Evolutionary conservation across 305 asterid species (phyloP).

Genomic region (Fraxinus angustifolia): DNA sequence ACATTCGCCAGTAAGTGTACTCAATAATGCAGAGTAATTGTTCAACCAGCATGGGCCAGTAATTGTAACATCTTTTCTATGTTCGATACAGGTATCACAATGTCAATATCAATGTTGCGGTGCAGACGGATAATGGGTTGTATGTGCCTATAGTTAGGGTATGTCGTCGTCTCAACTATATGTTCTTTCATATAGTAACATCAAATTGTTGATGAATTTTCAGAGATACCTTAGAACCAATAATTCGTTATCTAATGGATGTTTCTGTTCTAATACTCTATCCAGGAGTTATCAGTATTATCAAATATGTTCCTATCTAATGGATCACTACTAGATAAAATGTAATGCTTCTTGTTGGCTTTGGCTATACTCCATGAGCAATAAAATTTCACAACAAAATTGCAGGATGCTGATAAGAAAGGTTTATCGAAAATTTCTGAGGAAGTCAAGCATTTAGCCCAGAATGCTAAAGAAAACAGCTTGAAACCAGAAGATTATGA

Average conservation of each 20-base stretch:
- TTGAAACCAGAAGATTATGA: slow-evolving; percentile 94
- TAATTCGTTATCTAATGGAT: neutral
- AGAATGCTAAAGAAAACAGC: slow-evolving; percentile 84
- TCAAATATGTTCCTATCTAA: neutral
- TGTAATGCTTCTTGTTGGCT: neutral
- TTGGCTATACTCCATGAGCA: slow-evolving; percentile 1
- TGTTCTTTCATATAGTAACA: neutral
- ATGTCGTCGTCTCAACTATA: slow-evolving; percentile 17
- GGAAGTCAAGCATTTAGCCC: slow-evolving; percentile 81
- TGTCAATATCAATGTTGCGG: slow-evolving; percentile 84
- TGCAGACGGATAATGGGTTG: slow-evolving; percentile 91
- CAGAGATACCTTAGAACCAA: neutral
- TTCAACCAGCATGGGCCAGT: slow-evolving; percentile 2
- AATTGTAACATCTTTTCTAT: slow-evolving; percentile 24
- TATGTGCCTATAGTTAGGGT: slow-evolving; percentile 90
- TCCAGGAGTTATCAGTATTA: neutral
- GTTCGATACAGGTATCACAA: slow-evolving; percentile 54
- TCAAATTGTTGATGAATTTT: neutral
- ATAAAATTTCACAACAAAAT: slow-evolving; percentile 13
- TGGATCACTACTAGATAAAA: neutral
- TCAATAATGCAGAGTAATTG: slow-evolving; percentile 7
- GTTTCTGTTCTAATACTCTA: neutral
- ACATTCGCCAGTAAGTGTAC: slow-evolving; percentile 83
- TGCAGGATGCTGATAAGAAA: slow-evolving; percentile 97
- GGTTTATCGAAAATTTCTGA: slow-evolving; percentile 76